These are phyloP conservation scores for Sporothrix mexicana DNA, from an alignment of 2,329 filamentous ascomycete species.

Conservation along the genomic window DNA sequence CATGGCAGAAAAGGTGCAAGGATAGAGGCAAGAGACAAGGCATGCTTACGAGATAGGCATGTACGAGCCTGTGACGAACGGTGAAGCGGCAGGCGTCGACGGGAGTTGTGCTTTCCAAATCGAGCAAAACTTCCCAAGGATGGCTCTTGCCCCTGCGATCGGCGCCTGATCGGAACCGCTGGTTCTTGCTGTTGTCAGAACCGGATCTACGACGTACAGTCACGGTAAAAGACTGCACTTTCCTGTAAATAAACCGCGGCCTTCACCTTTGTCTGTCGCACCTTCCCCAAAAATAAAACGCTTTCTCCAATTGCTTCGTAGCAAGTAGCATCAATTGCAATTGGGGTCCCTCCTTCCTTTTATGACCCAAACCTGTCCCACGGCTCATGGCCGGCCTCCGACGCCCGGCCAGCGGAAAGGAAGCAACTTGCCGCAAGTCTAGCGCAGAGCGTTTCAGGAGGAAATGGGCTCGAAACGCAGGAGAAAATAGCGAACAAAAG, in stretches of 20 bases:
- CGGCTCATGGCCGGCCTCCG: conserved; percentile 32
- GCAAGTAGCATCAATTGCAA: not conserved
- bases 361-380: not conserved
- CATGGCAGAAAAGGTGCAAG: conserved; percentile 2
- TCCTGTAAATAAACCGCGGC: not conserved
- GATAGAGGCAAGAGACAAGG: not conserved
- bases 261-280: no score
- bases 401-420: conserved; percentile 16
- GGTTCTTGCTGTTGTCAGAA: not conserved
- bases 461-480: not conserved
- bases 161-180: conserved; percentile 21
- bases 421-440: conserved; percentile 16
- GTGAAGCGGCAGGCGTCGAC: conserved; percentile 15
- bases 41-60: not conserved
- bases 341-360: not conserved
- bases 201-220: not conserved
- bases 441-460: not conserved
- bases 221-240: not conserved
- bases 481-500: not conserved
- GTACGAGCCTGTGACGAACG: not conserved
- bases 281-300: no score
- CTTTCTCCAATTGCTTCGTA: not conserved
- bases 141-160: conserved; percentile 19
- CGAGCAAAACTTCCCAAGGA: not conserved
- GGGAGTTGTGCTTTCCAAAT: not conserved